phyloP scores from a whole-genome alignment of 768 basidiomycete genomes.

The Boletellus sp. region DNA sequence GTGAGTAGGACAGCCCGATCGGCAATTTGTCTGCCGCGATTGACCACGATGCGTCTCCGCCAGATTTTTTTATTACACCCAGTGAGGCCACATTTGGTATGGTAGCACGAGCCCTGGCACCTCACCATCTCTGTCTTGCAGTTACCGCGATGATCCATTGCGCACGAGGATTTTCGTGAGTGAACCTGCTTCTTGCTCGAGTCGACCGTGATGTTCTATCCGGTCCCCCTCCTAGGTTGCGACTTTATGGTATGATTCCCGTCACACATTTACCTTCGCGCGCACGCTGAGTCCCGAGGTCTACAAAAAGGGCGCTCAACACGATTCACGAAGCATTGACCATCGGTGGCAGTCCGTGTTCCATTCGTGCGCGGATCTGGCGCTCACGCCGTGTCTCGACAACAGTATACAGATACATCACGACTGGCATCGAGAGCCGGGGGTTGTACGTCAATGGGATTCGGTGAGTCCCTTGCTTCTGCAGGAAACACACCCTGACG shows the following conservation, averaged over 20 bases:
- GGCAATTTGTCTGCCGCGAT: background rate
- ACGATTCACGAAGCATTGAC: background rate
- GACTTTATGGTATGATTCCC: background rate
- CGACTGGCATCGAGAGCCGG: background rate
- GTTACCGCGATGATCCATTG: background rate
- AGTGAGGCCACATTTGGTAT: background rate
- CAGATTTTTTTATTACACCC: constrained; percentile 2
- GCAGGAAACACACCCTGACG: too few relatives aligned
- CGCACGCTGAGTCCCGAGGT: background rate
- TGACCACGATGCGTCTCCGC: background rate
- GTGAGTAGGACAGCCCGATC: background rate
- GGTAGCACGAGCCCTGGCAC: too few relatives aligned
- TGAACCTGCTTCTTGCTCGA: background rate
- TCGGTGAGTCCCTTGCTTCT: too few relatives aligned
- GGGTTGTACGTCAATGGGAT: too few relatives aligned
- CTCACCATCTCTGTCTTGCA: background rate
- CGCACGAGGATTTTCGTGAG: background rate
- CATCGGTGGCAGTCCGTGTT: background rate
- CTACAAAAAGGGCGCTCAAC: background rate
- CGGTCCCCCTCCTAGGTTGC: background rate
- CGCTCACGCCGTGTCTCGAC: too few relatives aligned
- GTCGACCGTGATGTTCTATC: background rate
- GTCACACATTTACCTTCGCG: too few relatives aligned
- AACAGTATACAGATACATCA: background rate
- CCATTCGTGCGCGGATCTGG: too few relatives aligned